Conservation (phyloP, 2,329 filamentous ascomycete genomes). For the Shiraia sp. region DNA sequence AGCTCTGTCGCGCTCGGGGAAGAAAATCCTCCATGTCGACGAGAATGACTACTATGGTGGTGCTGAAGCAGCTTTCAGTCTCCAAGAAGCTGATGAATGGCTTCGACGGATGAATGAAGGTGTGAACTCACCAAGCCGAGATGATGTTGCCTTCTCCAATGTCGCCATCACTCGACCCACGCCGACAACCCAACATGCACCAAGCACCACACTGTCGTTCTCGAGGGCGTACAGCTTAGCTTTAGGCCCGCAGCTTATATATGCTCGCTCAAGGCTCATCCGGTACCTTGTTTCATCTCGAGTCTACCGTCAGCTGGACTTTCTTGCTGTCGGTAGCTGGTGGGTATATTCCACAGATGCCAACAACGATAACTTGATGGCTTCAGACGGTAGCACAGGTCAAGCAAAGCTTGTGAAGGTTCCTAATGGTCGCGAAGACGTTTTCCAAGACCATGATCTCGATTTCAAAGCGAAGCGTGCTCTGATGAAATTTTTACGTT, state of each 20-base stretch:
- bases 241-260: conserved; percentile 83
- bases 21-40: conserved; percentile 90
- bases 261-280: conserved; percentile 78
- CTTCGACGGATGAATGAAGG: conserved; percentile 51
- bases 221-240: conserved; percentile 81
- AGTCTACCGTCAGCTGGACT: conserved; percentile 87
- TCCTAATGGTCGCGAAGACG: conserved; percentile 87
- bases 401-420: conserved; percentile 64
- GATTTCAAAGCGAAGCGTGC: conserved; percentile 79
- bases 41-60: conserved; percentile 87
- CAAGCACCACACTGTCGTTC: conserved; percentile 54
- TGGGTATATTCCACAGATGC: conserved; percentile 66
- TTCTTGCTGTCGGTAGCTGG: conserved; percentile 90
- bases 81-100: conserved; percentile 82
- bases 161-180: conserved; percentile 34
- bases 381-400: not conserved
- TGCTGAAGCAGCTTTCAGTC: conserved; percentile 79
- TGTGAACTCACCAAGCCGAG: conserved; percentile 22
- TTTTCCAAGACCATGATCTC: conserved; percentile 78
- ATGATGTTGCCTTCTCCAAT: conserved; percentile 29
- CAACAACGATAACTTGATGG: conserved; percentile 3
- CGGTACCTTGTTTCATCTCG: conserved; percentile 84
- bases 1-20: conserved; percentile 87
- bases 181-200: conserved; percentile 18
- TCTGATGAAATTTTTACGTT: conserved; percentile 92